Percentiles rank a stretch among this genome's conserved stretches.
Conservation (phyloP, 108 stramenopile genomes). For the Nitzschia inconspicua region DNA sequence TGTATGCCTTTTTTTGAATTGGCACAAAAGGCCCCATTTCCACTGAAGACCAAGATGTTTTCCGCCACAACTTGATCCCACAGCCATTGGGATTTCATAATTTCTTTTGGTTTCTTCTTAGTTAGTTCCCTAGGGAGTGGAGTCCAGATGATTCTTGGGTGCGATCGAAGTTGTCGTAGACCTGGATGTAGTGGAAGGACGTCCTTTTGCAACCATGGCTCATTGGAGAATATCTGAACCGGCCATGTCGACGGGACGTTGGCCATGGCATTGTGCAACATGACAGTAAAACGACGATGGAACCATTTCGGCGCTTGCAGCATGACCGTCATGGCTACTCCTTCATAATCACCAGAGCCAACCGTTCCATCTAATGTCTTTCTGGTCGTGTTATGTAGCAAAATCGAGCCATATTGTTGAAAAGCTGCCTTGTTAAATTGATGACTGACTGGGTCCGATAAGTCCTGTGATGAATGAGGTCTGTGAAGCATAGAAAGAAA, state of each 20-base stretch:
- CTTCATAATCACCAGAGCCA: too few species aligned
- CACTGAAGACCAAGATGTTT: conserved; percentile 43
- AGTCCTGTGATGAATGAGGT: too few species aligned
- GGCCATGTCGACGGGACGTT: conserved; percentile 40
- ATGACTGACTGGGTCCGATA: too few species aligned
- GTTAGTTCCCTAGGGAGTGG: conserved; percentile 28
- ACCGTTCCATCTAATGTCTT: too few species aligned
- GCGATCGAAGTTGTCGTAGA: conserved; percentile 14
- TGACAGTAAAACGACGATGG: conserved; percentile 47
- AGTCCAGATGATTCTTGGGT: conserved; percentile 36
- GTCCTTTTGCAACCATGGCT: conserved; percentile 24
- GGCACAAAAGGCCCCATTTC: conserved; percentile 53
- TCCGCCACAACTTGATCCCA: conserved; percentile 46
- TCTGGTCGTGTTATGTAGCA: too few species aligned
- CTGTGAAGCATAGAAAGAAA: too few species aligned
- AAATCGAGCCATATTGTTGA: too few species aligned
- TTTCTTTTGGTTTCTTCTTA: conserved; percentile 37
- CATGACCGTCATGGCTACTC: conserved; percentile 47
- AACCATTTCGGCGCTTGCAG: conserved; percentile 57
- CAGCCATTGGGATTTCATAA: conserved; percentile 38
- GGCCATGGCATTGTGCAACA: conserved; percentile 44
- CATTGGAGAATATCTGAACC: conserved; percentile 48
- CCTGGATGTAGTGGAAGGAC: conserved; percentile 44
- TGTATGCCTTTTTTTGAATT: conserved; percentile 17
- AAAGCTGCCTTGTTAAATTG: too few species aligned